Conservation (phyloP, 352 stramenopile genomes). For the Pythium dissimile region DNA sequence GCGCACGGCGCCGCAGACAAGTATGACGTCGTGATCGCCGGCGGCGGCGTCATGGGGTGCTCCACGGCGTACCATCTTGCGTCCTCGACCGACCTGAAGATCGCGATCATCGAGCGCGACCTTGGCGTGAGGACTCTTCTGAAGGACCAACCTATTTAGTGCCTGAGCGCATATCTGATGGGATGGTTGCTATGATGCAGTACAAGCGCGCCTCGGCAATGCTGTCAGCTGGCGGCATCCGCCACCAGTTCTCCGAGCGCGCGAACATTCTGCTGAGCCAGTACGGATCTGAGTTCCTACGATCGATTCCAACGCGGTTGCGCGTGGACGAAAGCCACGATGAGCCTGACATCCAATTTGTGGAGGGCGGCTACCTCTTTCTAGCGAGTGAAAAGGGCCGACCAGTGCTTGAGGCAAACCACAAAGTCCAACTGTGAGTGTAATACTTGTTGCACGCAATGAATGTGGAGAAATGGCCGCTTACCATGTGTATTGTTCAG, state of each 20-base stretch:
- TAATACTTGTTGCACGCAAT: background rate
- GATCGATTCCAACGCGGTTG: constrained; percentile 40
- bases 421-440: constrained; percentile 37
- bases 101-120: constrained; percentile 75
- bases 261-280: constrained; percentile 79
- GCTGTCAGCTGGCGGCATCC: constrained; percentile 73
- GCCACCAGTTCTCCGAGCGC: constrained; percentile 77
- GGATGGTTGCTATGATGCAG: constrained; percentile 23
- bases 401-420: constrained; percentile 57
- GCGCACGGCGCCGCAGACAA: background rate
- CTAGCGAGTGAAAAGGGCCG: constrained; percentile 64
- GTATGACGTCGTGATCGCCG: constrained; percentile 79
- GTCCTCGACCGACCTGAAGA: constrained; percentile 59
- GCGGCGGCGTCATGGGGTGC: constrained; percentile 81
- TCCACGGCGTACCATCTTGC: constrained; percentile 85
- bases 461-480: background rate
- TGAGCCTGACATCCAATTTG: constrained; percentile 68
- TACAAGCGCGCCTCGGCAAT: constrained; percentile 83
- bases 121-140: constrained; percentile 36
- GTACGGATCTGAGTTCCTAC: constrained; percentile 76
- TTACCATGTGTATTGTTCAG: constrained; percentile 17
- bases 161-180: background rate
- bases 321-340: constrained; percentile 49
- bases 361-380: constrained; percentile 82
- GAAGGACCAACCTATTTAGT: background rate